Evolutionary conservation across 257 asterid genomes (phyloP).

Genomic region (Craterostigma plantagineum): DNA sequence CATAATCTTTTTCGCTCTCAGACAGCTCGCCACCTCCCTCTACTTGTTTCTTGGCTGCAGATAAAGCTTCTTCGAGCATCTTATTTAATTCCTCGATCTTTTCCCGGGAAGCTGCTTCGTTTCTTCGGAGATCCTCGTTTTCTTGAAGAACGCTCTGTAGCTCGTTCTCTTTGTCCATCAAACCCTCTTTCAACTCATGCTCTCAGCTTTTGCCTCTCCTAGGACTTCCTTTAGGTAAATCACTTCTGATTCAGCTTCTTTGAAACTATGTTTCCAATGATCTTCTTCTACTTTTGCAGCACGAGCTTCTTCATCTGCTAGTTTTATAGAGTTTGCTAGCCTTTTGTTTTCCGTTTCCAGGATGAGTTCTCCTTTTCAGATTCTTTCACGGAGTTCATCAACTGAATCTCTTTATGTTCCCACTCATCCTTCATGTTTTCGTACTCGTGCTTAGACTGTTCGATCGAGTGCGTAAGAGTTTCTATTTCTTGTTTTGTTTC

Average conservation of each 20-base stretch:
- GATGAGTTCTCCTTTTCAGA: conserved; percentile 39
- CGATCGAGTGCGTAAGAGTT: conserved; percentile 26
- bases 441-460: conserved; percentile 36
- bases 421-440: conserved; percentile 36
- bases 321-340: conserved; percentile 36
- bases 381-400: conserved; percentile 33
- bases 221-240: conserved; percentile 61
- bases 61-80: conserved; percentile 53
- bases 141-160: conserved; percentile 43
- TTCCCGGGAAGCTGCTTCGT: conserved; percentile 36
- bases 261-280: conserved; percentile 29
- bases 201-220: conserved; percentile 74
- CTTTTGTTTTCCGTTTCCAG: conserved; percentile 43
- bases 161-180: conserved; percentile 68
- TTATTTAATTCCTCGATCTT: conserved; percentile 49
- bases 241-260: conserved; percentile 62
- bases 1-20: conserved; percentile 65
- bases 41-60: conserved; percentile 21
- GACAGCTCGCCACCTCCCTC: conserved; percentile 50
- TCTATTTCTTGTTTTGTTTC: conserved; percentile 61
- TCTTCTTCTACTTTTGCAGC: conserved; percentile 39
- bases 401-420: conserved; percentile 61
- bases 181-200: conserved; percentile 60
- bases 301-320: conserved; percentile 40
- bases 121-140: conserved; percentile 50